Base-by-base conservation (phyloP, 495 filamentous ascomycete genomes). In the Xylaria castorea region DNA sequence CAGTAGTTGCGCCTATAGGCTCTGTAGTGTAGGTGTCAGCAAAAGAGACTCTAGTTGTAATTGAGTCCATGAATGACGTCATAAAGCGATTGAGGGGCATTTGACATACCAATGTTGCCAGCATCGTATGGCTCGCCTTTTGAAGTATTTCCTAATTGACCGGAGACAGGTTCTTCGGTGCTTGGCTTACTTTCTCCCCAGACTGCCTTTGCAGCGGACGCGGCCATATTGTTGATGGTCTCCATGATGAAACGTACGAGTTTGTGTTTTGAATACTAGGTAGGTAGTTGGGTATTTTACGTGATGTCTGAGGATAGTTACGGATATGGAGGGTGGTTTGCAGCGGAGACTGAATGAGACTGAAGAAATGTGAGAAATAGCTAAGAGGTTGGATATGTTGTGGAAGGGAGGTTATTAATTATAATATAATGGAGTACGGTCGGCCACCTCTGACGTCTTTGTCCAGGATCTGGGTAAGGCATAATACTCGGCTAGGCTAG, bases 41-140 rank as follows among this genome's bases (percentile, higher is more conserved):
- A 34, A n/a, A n/a, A 27, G 14, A 32, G 20, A 27, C 22, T 74
- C 27, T 32, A 9, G 38, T 61, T 22, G 61, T 64, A 25, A 61
- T 30, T 38, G 27, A 48, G 53, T 72, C 5, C 40, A 25, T 62
- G 63, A 25, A 53, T 69, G 63, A 72, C 63, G 63, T 72, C 70
- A 72, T 42, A 44, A n/a, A 6, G 5, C 7, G 36, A 48, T 9
- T 22, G 66, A 53, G 44, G 46, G 30, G n/a, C 3, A 16, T 64
- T 44, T 16, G 60, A 11, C 18, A 55, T 77, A 85, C 83, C 82
- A 32, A 87, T 78, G 76, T 89, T 90, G 65, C 88, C 88, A 30
- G 84, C 85, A 71, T 90, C 88, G 71, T 86, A 90, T 0, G 88
- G 88, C 78, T 89, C 85, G n/a, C 87, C 87, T 58, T 83, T 83